Percentiles rank a stretch among this genome's conserved stretches.
phyloP scores from a whole-genome alignment of 2,329 filamentous ascomycete species.

The Ascochyta pisi region DNA sequence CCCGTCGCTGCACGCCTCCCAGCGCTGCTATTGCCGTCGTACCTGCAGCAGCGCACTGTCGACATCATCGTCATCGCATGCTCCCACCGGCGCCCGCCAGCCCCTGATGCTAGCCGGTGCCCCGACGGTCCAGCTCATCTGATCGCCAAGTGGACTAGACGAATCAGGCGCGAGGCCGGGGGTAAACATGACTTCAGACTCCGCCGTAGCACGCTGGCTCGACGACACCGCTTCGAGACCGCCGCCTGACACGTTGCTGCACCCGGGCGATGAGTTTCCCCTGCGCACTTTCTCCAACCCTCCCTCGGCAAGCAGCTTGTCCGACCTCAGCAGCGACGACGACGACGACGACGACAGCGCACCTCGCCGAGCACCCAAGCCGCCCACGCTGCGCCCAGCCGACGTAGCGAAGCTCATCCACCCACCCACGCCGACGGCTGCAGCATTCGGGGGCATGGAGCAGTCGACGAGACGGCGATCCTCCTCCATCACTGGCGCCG shows the following conservation, averaged over 20 bases:
- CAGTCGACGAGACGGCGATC: constrained; percentile 40
- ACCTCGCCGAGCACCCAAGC: constrained; percentile 7
- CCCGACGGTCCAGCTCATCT: constrained; percentile 11
- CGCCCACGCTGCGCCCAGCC: constrained; percentile 15
- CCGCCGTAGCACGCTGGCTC: constrained; percentile 44
- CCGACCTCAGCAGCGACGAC: constrained; percentile 32
- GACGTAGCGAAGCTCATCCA: constrained; percentile 38
- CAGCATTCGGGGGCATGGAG: constrained; percentile 15
- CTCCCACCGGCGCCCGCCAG: constrained; percentile 2
- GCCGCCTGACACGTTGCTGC: constrained; percentile 34
- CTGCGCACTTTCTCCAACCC: constrained; percentile 45
- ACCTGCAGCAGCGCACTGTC: constrained; percentile 7
- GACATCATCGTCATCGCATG: constrained; percentile 12
- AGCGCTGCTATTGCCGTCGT: background rate
- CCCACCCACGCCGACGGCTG: constrained; percentile 41
- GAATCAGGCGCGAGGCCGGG: constrained; percentile 27
- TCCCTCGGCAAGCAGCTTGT: constrained; percentile 38
- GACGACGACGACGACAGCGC: constrained; percentile 19
- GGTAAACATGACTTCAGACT: constrained; percentile 26
- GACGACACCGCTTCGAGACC: constrained; percentile 36
- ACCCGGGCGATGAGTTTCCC: constrained; percentile 48
- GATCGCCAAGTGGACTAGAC: constrained; percentile 25
- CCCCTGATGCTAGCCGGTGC: constrained; percentile 12
- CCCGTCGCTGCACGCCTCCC: background rate
- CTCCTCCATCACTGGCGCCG: constrained; percentile 43